A percentile compares a stretch with the other conserved stretches of the same genome.
These are phyloP conservation scores for Boechera divaricarpa DNA, from an alignment of 345 rosid species.

Conservation along the genomic window DNA sequence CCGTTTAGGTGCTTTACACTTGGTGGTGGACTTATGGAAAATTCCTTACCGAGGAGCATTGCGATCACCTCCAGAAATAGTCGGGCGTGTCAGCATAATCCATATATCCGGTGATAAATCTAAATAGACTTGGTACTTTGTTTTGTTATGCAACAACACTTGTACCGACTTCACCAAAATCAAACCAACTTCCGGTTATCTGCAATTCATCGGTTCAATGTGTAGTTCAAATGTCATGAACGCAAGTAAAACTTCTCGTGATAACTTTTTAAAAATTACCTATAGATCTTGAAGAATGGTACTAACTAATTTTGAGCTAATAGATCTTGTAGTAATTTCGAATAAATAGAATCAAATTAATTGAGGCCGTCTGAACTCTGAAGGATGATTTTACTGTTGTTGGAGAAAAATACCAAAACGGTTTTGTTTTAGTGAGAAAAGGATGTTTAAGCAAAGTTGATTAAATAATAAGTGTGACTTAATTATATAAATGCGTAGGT, in stretches of 20 bases:
- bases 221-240: neutral
- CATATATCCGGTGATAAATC: no score
- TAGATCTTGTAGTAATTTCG: constrained; percentile 8
- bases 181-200: neutral
- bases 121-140: neutral
- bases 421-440: constrained; percentile 21
- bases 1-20: no score
- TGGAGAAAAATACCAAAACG: constrained; percentile 33
- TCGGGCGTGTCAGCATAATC: no score
- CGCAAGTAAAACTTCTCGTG: no score
- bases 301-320: neutral
- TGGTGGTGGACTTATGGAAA: no score
- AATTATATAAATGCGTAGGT: constrained; percentile 34
- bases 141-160: constrained; percentile 14
- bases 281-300: no score
- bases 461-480: constrained; percentile 24
- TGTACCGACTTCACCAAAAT: constrained; percentile 12
- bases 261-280: no score
- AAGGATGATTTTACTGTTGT: constrained; percentile 15
- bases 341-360: neutral
- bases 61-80: no score
- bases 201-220: neutral
- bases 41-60: no score
- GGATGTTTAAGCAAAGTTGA: constrained; percentile 21
- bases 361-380: neutral